phyloP scores from a whole-genome alignment of 169 alveolate species.

The Cyclospora cayetanensis region DNA sequence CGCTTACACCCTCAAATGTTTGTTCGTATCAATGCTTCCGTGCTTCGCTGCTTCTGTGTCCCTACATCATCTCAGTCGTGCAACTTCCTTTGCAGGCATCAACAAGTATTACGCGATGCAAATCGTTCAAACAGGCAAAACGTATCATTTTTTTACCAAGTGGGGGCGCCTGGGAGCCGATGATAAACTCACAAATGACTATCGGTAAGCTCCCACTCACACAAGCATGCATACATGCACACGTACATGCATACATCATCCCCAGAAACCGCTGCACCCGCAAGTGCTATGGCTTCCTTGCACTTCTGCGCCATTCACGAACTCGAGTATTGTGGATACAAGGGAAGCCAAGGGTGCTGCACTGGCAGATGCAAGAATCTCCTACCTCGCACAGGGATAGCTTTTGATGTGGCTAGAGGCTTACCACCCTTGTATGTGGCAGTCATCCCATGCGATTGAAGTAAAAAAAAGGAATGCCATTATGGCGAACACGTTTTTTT shows the following conservation, averaged over 20 bases:
- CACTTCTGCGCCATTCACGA: neutral
- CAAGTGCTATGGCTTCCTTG: neutral
- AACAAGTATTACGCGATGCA: conserved; percentile 73
- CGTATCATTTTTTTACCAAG: conserved; percentile 60
- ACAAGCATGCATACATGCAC: neutral
- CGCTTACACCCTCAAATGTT: too few species aligned
- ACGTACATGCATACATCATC: neutral
- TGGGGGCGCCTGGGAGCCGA: conserved; percentile 77
- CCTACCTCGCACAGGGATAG: too few species aligned
- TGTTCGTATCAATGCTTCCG: too few species aligned
- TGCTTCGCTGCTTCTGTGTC: neutral
- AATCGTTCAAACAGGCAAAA: conserved; percentile 57
- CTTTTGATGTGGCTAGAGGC: too few species aligned
- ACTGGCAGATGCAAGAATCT: too few species aligned
- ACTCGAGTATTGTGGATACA: too few species aligned
- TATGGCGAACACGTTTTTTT: too few species aligned
- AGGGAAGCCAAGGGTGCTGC: too few species aligned
- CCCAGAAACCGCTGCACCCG: neutral
- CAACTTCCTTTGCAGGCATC: conserved; percentile 32
- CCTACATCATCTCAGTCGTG: neutral
- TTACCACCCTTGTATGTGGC: too few species aligned
- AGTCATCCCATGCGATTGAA: too few species aligned
- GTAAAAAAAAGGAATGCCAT: too few species aligned
- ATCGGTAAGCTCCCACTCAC: conserved; percentile 5
- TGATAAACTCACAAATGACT: conserved; percentile 65